Conservation (phyloP, 1,139 yeast genomes). For the Lodderomyces parapsilosis region DNA sequence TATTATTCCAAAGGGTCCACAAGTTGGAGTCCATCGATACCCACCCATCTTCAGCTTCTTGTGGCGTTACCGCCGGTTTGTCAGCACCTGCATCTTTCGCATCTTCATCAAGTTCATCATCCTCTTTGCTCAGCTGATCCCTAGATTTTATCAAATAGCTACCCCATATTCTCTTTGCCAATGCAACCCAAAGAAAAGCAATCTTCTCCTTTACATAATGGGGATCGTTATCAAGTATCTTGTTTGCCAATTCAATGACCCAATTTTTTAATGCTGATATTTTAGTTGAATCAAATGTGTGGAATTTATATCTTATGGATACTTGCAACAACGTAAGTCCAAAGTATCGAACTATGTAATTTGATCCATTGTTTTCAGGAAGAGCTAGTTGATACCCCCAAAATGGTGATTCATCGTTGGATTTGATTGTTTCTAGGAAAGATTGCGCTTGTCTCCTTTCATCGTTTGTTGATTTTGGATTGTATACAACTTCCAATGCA, state of each 20-base stretch:
- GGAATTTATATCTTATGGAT: slow-evolving; percentile 59
- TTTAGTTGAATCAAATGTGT: slow-evolving; percentile 61
- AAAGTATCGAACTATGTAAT: slow-evolving; percentile 80
- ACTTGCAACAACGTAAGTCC: slow-evolving; percentile 80
- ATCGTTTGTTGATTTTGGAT: slow-evolving; percentile 63
- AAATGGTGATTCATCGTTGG: slow-evolving; percentile 78
- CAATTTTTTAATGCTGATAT: slow-evolving; percentile 72
- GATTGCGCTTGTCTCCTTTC: slow-evolving; percentile 67
- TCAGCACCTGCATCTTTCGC: slow-evolving; percentile 1
- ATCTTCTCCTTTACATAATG: slow-evolving; percentile 87
- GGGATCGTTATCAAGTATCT: slow-evolving; percentile 67
- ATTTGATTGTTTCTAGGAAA: slow-evolving; percentile 74
- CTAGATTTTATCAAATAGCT: slow-evolving; percentile 36
- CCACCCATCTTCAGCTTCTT: slow-evolving; percentile 75
- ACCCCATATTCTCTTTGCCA: slow-evolving; percentile 96
- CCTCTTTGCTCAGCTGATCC: slow-evolving; percentile 2
- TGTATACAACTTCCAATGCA: slow-evolving; percentile 79
- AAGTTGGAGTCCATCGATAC: slow-evolving; percentile 79
- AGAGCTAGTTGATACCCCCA: slow-evolving; percentile 91
- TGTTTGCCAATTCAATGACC: slow-evolving; percentile 74
- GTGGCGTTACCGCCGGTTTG: slow-evolving; percentile 18
- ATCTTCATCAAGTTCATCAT: background rate
- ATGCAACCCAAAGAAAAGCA: slow-evolving; percentile 87
- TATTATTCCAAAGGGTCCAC: slow-evolving; percentile 69
- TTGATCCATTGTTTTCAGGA: slow-evolving; percentile 56